Percentiles rank a stretch among this genome's conserved stretches.
Evolutionary conservation across 495 filamentous ascomycete genomes (phyloP).

Genomic region (Achaetomiella virescens): DNA sequence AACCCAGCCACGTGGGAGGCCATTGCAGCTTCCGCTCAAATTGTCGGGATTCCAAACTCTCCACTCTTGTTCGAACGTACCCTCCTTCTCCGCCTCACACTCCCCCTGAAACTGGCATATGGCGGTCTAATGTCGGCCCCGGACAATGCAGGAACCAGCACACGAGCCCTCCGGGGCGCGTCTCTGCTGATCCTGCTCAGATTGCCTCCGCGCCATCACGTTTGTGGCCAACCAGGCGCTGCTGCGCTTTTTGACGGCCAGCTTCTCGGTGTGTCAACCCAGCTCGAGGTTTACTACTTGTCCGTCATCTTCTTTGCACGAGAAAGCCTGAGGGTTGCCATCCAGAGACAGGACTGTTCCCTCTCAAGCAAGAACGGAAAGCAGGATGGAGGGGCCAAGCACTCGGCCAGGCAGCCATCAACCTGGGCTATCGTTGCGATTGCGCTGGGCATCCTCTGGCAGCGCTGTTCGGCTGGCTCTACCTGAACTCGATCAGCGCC

Average conservation of each 20-base stretch:
- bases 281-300: constrained; percentile 85
- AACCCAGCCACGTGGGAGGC: no score
- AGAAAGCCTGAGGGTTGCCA: constrained; percentile 77
- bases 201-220: constrained; percentile 77
- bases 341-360: constrained; percentile 63
- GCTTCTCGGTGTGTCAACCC: constrained; percentile 74
- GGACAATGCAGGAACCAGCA: constrained; percentile 4
- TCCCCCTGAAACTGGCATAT: neutral
- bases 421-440: constrained; percentile 79
- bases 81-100: neutral
- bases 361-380: constrained; percentile 12
- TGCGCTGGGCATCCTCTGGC: constrained; percentile 59
- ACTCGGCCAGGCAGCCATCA: constrained; percentile 64
- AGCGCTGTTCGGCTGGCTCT: constrained; percentile 54
- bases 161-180: constrained; percentile 52
- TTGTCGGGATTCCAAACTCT: no score
- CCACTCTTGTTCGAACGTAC: no score
- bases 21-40: no score
- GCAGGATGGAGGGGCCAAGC: constrained; percentile 4
- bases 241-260: constrained; percentile 80
- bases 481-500: constrained; percentile 50
- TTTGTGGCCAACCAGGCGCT: constrained; percentile 88
- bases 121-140: neutral
- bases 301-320: constrained; percentile 86
- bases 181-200: constrained; percentile 79